These are phyloP conservation scores for Zymoseptoria ardabiliae DNA, from an alignment of 2,329 filamentous ascomycete species.

Conservation along the genomic window DNA sequence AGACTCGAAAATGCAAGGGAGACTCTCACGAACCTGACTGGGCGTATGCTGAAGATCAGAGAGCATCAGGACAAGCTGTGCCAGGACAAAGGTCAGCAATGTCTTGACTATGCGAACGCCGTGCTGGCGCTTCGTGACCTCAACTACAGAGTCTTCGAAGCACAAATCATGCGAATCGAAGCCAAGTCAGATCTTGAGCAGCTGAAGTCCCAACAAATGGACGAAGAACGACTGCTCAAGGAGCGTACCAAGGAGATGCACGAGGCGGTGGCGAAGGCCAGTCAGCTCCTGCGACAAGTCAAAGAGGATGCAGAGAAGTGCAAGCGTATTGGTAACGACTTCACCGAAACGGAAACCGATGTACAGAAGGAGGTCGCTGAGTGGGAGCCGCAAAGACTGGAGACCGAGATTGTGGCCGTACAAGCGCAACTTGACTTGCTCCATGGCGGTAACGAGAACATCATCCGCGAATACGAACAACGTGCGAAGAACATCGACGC, in stretches of 20 bases:
- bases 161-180: constrained; percentile 66
- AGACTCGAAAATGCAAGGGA: constrained; percentile 39
- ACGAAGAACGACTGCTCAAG: constrained; percentile 48
- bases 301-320: constrained; percentile 14
- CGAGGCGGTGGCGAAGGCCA: constrained; percentile 24
- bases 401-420: constrained; percentile 66
- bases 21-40: constrained; percentile 37
- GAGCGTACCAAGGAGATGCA: constrained; percentile 37
- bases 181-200: constrained; percentile 70
- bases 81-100: constrained; percentile 31
- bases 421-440: constrained; percentile 71
- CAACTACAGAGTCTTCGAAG: constrained; percentile 60
- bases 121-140: constrained; percentile 56
- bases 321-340: constrained; percentile 13
- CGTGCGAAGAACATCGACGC: constrained; percentile 63
- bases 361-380: constrained; percentile 19
- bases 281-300: constrained; percentile 6
- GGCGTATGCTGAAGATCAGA: constrained; percentile 45
- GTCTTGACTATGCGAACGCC: constrained; percentile 51
- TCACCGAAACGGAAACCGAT: constrained; percentile 22
- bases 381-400: constrained; percentile 44
- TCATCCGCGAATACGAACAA: constrained; percentile 70
- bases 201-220: constrained; percentile 47
- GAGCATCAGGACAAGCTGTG: constrained; percentile 27
- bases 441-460: constrained; percentile 60